Evolutionary conservation across 1,284 basidiomycete species (phyloP).

Genomic region (Ustilago esculenta): DNA sequence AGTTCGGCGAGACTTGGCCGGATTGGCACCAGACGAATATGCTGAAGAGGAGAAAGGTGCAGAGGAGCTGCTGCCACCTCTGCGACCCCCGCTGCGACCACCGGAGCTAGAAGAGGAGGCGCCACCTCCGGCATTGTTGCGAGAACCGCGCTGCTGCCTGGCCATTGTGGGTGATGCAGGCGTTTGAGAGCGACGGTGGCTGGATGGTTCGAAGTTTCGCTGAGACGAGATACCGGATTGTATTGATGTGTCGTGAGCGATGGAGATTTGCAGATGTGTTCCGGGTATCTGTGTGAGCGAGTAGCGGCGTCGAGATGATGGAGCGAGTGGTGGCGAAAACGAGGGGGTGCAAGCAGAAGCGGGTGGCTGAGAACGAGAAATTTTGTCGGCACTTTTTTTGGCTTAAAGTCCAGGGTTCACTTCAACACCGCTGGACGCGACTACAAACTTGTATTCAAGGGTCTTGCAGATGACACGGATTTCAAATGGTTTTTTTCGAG

Average conservation of each 20-base stretch:
- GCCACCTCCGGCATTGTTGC: not conserved
- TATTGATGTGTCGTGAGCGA: not conserved
- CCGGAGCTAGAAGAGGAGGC: constrained; percentile 8
- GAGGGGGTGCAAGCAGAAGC: not conserved
- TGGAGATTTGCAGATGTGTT: too few species aligned
- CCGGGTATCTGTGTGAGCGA: too few species aligned
- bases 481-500: constrained; percentile 13
- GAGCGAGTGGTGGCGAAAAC: too few species aligned
- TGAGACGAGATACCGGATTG: too few species aligned
- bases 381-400: constrained; percentile 3
- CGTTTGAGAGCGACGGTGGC: not conserved
- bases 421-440: not conserved
- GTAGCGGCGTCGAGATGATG: not conserved
- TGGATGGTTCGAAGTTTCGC: too few species aligned
- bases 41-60: constrained; percentile 30
- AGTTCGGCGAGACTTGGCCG: constrained; percentile 14
- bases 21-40: constrained; percentile 11
- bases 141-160: constrained; percentile 12
- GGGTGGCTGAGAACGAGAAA: constrained; percentile 2
- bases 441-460: constrained; percentile 24
- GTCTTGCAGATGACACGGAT: constrained; percentile 11
- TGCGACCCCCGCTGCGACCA: constrained; percentile 18
- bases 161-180: too few species aligned
- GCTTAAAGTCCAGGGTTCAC: not conserved
- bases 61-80: constrained; percentile 1